Evolutionary conservation across 345 rosid species (phyloP).

Genomic region (Gossypium thurberi): DNA sequence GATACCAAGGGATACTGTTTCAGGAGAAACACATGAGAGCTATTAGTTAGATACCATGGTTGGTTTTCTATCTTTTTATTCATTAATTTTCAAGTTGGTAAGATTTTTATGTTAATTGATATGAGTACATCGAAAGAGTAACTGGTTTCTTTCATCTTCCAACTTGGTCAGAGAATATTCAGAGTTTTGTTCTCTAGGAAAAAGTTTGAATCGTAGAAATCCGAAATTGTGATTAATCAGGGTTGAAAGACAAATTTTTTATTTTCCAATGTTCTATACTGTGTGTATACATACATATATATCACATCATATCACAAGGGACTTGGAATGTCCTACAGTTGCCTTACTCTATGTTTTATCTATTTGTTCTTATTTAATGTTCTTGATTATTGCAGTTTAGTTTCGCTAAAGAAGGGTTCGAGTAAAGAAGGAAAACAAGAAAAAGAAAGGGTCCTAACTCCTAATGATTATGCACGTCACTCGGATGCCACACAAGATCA

Average conservation of each 20-base stretch:
- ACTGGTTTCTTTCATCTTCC: neutral
- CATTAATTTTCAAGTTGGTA: neutral
- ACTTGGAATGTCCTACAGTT: neutral
- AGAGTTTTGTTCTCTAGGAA: neutral
- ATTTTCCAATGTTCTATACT: neutral
- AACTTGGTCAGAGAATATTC: neutral
- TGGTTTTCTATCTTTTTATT: neutral
- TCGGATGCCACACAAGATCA: neutral
- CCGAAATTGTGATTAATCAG: neutral
- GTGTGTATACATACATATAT: neutral
- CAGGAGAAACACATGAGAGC: slow-evolving; percentile 13
- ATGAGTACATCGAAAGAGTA: neutral
- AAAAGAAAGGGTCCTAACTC: neutral
- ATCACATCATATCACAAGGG: neutral
- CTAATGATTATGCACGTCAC: neutral
- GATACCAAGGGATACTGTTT: slow-evolving; percentile 76
- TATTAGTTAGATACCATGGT: neutral
- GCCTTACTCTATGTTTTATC: neutral
- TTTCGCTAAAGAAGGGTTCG: neutral
- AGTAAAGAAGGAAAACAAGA: neutral
- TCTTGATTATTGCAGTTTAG: neutral
- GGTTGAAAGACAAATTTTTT: neutral
- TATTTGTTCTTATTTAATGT: neutral
- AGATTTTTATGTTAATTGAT: neutral
- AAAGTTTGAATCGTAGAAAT: neutral